Conservation (phyloP, 192 early-diverging fungal genomes). For the Dissophora globulifera region DNA sequence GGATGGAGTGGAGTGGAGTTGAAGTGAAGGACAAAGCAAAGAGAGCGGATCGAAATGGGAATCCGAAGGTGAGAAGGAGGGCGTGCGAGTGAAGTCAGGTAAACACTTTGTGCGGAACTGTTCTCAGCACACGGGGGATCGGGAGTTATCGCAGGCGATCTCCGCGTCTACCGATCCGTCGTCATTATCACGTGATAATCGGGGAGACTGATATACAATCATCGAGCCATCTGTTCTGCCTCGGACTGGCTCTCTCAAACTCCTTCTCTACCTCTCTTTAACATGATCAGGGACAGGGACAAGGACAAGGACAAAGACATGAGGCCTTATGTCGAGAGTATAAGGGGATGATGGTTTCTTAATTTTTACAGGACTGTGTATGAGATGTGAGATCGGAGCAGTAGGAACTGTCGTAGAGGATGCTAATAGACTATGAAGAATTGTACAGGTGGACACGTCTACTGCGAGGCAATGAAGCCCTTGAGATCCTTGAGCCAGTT, state of each 20-base stretch:
- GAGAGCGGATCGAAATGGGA: constrained; percentile 17
- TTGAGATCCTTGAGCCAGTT: constrained; percentile 87
- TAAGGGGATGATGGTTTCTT: background rate
- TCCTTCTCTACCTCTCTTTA: too few relatives aligned
- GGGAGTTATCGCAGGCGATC: constrained; percentile 6
- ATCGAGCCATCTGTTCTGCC: too few relatives aligned
- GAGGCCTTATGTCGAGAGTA: too few relatives aligned
- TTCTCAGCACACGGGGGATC: too few relatives aligned
- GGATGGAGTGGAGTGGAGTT: constrained; percentile 3
- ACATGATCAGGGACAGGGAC: too few relatives aligned
- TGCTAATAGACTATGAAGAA: too few relatives aligned
- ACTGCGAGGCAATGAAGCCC: constrained; percentile 76
- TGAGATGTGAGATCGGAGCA: too few relatives aligned
- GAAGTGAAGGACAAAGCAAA: background rate
- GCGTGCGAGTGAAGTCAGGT: background rate
- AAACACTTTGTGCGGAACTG: constrained; percentile 1
- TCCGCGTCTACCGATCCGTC: background rate
- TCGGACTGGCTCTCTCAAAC: too few relatives aligned
- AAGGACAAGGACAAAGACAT: too few relatives aligned
- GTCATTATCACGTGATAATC: constrained; percentile 4
- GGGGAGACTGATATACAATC: too few relatives aligned
- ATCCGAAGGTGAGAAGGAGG: constrained; percentile 16
- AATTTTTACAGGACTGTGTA: background rate
- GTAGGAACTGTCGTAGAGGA: too few relatives aligned
- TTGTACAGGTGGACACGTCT: too few relatives aligned